phyloP scores from a whole-genome alignment of 257 asterid species.

The Gardenia jasminoides region DNA sequence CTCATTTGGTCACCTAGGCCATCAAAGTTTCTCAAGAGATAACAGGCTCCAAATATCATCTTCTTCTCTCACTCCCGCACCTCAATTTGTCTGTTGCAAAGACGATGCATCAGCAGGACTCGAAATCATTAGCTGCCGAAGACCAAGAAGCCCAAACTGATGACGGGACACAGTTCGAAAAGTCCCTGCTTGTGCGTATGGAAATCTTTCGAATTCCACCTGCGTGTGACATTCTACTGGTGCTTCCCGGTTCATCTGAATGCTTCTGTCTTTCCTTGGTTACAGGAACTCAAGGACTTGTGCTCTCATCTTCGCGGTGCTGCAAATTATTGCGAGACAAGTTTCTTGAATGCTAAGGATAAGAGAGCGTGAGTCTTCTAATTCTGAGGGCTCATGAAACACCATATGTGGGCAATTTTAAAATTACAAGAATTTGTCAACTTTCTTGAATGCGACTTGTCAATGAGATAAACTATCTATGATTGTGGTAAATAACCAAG shows the following conservation, averaged over 20 bases:
- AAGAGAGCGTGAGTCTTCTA: conserved; percentile 37
- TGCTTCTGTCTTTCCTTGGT: background rate
- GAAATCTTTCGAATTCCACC: background rate
- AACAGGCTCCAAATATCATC: background rate
- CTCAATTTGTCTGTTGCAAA: conserved; percentile 1
- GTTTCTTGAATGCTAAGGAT: conserved; percentile 43
- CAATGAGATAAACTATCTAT: background rate
- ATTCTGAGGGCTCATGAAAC: background rate
- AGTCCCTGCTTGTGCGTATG: conserved; percentile 47
- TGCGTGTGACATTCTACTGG: background rate
- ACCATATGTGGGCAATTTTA: background rate
- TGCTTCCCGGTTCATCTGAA: too few species aligned
- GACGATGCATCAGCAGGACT: conserved; percentile 30
- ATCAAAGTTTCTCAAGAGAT: too few species aligned
- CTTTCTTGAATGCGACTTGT: background rate
- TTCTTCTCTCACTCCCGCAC: background rate
- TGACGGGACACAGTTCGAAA: conserved; percentile 34
- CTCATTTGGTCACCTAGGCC: too few species aligned
- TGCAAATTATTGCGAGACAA: conserved; percentile 59
- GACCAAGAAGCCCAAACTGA: conserved; percentile 22
- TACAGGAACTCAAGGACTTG: conserved; percentile 63
- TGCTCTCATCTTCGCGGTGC: conserved; percentile 63
- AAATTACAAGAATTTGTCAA: background rate
- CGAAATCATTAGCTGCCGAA: conserved; percentile 7
- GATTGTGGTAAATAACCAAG: background rate